Evolutionary conservation across 225 moss, liverwort and hornwort genomes (phyloP).

Genomic region (Neckera pumila): DNA sequence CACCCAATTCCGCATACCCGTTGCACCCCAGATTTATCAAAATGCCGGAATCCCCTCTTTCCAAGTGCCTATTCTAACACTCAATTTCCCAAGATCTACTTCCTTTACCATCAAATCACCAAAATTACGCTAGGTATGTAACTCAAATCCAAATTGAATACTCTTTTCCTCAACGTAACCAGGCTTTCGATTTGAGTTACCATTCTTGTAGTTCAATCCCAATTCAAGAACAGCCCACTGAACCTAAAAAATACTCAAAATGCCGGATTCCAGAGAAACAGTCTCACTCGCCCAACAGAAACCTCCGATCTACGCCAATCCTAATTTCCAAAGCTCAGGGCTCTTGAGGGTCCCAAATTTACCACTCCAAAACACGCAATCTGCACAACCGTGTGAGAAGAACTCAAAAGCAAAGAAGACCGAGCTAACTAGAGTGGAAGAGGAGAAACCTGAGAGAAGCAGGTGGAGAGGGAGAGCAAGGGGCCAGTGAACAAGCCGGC

Average conservation of each 20-base stretch:
- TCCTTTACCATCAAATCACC: not conserved
- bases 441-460: conserved; percentile 22
- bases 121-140: not conserved
- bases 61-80: not conserved
- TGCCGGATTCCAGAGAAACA: not conserved
- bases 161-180: not conserved
- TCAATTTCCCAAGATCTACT: not conserved
- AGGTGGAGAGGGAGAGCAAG: conserved; percentile 28
- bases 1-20: not conserved
- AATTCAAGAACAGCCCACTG: not conserved
- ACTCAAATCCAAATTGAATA: not conserved
- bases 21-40: not conserved
- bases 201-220: not conserved
- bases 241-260: not conserved
- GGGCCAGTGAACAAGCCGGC: conserved; percentile 74
- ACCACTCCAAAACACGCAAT: not conserved
- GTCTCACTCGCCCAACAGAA: too few species aligned
- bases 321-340: not conserved
- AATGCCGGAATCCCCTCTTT: not conserved
- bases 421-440: not conserved
- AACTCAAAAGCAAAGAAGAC: not conserved
- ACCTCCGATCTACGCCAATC: not conserved
- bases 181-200: not conserved
- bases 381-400: not conserved
- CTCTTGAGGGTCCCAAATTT: not conserved